These are phyloP conservation scores for Alisma plantagoaquatica DNA, from an alignment of 106 monocot species.

Conservation along the genomic window DNA sequence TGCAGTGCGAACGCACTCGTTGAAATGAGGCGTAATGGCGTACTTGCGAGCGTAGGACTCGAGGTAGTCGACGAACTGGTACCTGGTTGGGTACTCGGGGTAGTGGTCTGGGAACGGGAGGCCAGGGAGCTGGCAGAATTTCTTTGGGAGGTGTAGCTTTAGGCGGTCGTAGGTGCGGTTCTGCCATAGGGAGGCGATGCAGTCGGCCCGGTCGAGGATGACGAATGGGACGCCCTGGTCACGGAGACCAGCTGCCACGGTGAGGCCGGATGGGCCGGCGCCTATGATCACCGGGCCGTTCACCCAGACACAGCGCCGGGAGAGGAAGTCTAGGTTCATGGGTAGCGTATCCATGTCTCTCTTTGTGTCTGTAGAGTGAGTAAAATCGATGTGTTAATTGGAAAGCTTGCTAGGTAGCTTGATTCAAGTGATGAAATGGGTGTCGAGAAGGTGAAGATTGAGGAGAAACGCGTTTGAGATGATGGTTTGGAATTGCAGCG, in stretches of 20 bases:
- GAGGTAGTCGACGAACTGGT: conserved; percentile 6
- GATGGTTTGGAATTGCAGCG: too few species aligned
- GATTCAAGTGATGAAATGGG: too few species aligned
- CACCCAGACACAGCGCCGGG: conserved; percentile 26
- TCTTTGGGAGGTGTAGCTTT: conserved; percentile 13
- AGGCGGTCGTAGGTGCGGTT: conserved; percentile 11
- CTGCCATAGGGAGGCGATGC: conserved; percentile 18
- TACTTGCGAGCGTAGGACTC: conserved; percentile 4
- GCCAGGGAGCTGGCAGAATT: conserved; percentile 11
- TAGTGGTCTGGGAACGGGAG: conserved; percentile 1
- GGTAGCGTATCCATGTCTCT: too few species aligned
- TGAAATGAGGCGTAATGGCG: conserved; percentile 10
- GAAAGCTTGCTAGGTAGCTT: too few species aligned
- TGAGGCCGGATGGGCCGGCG: conserved; percentile 24
- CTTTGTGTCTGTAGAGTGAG: too few species aligned
- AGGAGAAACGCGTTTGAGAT: too few species aligned
- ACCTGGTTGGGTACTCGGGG: conserved; percentile 20
- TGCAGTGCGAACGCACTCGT: conserved; percentile 3
- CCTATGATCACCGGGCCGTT: conserved; percentile 50
- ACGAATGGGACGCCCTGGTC: conserved; percentile 4
- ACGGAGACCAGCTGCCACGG: conserved; percentile 4
- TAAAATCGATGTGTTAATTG: too few species aligned
- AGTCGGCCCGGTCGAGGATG: conserved; percentile 10
- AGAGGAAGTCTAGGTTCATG: too few species aligned
- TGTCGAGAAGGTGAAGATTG: too few species aligned